Evolutionary conservation across 73 alveolate species (phyloP).

Genomic region (Halteria grandinella): DNA sequence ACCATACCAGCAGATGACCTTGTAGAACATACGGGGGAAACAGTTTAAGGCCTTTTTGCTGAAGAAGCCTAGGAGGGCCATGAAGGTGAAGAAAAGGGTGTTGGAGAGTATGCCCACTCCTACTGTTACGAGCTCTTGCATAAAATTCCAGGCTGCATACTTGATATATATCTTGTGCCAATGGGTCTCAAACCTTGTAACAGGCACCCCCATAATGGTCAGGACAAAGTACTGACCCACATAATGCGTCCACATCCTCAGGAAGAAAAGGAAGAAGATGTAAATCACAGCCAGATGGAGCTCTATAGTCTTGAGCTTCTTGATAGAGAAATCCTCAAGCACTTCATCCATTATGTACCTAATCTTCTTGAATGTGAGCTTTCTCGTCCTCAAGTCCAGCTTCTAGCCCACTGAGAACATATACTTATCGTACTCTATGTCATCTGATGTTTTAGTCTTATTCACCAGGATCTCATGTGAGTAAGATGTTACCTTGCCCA

Average conservation of each 20-base stretch:
- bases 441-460: conserved; percentile 21
- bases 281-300: conserved; percentile 64
- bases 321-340: conserved; percentile 60
- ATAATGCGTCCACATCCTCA: conserved; percentile 68
- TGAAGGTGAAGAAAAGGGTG: too few relatives aligned
- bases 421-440: conserved; percentile 37
- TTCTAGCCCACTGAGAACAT: conserved; percentile 54
- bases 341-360: conserved; percentile 60
- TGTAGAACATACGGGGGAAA: conserved; percentile 63
- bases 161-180: conserved; percentile 60
- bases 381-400: conserved; percentile 59
- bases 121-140: conserved; percentile 48
- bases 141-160: conserved; percentile 37
- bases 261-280: conserved; percentile 51
- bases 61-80: conserved; percentile 30
- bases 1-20: conserved; percentile 72
- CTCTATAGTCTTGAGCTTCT: conserved; percentile 40
- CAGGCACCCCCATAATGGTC: conserved; percentile 47
- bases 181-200: conserved; percentile 46
- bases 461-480: conserved; percentile 36
- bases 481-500: too few relatives aligned
- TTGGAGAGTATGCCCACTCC: conserved; percentile 50
- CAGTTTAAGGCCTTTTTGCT: conserved; percentile 5
- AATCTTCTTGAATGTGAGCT: conserved; percentile 53
- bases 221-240: conserved; percentile 65